These are phyloP conservation scores for Luffa aegyptiaca DNA, from an alignment of 306 rosid genomes.

Conservation along the genomic window DNA sequence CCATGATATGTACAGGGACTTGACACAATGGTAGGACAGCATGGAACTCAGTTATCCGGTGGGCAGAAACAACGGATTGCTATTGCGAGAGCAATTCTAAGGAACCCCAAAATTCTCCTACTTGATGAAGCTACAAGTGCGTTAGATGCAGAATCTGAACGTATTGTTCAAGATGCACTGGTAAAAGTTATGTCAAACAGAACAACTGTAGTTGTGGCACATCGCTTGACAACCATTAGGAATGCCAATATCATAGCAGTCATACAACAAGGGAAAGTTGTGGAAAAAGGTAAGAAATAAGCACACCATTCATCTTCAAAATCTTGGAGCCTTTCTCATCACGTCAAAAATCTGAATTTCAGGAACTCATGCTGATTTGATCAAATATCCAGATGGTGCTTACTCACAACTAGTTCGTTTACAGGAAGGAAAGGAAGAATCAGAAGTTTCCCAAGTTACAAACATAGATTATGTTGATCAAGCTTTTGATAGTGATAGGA, in stretches of 20 bases:
- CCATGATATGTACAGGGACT: conserved; percentile 37
- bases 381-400: conserved; percentile 45
- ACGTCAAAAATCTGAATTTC: neutral
- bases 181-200: conserved; percentile 45
- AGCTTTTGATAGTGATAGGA: neutral
- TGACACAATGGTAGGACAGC: conserved; percentile 70
- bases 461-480: conserved; percentile 14
- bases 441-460: conserved; percentile 3
- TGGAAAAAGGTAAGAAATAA: conserved; percentile 38
- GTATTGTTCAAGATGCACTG: conserved; percentile 74
- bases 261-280: conserved; percentile 64
- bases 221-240: conserved; percentile 73
- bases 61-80: conserved; percentile 96
- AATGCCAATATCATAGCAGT: conserved; percentile 71
- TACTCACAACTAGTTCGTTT: conserved; percentile 67
- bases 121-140: conserved; percentile 95
- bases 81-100: conserved; percentile 76
- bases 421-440: conserved; percentile 37
- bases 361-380: conserved; percentile 64
- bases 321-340: neutral
- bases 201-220: conserved; percentile 79
- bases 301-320: neutral
- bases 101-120: conserved; percentile 71
- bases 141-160: conserved; percentile 78
- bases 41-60: conserved; percentile 82